Base-by-base conservation (phyloP, 1,284 basidiomycete genomes). In the Ganoderma lingzhi region DNA sequence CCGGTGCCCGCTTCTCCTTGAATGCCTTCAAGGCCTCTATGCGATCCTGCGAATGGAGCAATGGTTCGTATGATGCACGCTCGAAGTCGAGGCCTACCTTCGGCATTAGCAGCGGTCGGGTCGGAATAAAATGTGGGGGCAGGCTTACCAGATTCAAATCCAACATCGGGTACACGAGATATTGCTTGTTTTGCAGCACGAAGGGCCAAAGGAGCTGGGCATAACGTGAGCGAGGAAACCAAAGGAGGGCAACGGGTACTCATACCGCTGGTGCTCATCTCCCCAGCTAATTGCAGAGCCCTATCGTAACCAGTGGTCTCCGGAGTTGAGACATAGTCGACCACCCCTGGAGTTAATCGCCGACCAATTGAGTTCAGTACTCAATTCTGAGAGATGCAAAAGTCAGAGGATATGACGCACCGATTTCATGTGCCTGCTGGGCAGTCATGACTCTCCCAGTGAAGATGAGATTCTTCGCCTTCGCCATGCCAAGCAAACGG, bases 161-260 rank as follows among this genome's bases (percentile, higher is more conserved):
- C 85, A 28, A 96, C 83, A 75, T 95, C 91, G 9, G 88, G 85
- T 17, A 96, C 94, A 44, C 91, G 86, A 58, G 94, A 93, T 69
- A 98, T 93, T 3, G 96, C 95, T 73, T 90, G 86, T 78, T 98
- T 98, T 6, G 96, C 96, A 0, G 96, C 96, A 37, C 91, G 87
- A 19, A 98, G 84, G 2, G 96, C 96, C 44, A 98, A 82, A 9
- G 96, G 96, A 42, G 96, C 96, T 96, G 72, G 3, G 42, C 55
- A 70, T 62, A 67, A 17, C 59, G 14, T 30, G 58, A 56, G 35
- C 35, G 61, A 58, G 48, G 19, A 60, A 9, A 30, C 23, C 0
- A 15, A 12, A 51, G 39, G 32, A 65, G 55, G 60, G 5, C 6
- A 6, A 41, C 28, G 2, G 35, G 48, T 28, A 28, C 39, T 76